Percentiles rank a stretch among this genome's conserved stretches.
phyloP scores from a whole-genome alignment of 2,329 filamentous ascomycete genomes.

The Aureobasidium musti region DNA sequence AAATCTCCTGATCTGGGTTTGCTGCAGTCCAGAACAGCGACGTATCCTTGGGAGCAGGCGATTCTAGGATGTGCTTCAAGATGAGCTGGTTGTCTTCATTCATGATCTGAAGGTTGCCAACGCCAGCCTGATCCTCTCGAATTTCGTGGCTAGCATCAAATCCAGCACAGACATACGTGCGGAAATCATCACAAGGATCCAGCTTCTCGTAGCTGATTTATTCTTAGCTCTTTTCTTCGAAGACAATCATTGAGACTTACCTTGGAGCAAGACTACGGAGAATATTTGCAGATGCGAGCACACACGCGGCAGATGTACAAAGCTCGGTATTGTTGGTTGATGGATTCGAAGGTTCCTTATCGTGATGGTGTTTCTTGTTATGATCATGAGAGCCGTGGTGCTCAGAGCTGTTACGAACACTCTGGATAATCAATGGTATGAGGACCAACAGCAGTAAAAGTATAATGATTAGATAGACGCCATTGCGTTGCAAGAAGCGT shows the following conservation, averaged over 20 bases:
- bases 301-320: slow-evolving; percentile 26
- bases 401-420: neutral
- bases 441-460: slow-evolving; percentile 8
- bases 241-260: neutral
- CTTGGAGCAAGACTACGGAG: slow-evolving; percentile 18
- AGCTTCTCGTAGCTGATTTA: slow-evolving; percentile 9
- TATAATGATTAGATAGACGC: slow-evolving; percentile 17
- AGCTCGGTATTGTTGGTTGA: slow-evolving; percentile 11
- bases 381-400: neutral
- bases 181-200: slow-evolving; percentile 29
- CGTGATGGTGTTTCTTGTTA: neutral
- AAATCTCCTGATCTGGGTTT: slow-evolving; percentile 59
- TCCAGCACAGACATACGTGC: slow-evolving; percentile 25
- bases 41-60: slow-evolving; percentile 9
- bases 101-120: slow-evolving; percentile 28
- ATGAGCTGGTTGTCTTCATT: slow-evolving; percentile 28
- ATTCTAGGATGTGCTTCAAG: slow-evolving; percentile 29
- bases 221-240: neutral
- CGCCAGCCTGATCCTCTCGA: slow-evolving; percentile 24
- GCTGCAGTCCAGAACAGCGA: slow-evolving; percentile 29
- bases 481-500: slow-evolving; percentile 19
- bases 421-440: neutral
- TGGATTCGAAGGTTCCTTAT: slow-evolving; percentile 4
- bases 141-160: slow-evolving; percentile 29
- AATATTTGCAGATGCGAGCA: slow-evolving; percentile 27